A percentile compares a stretch with the other conserved stretches of the same genome.
These are phyloP conservation scores for Fraxinus baroniana DNA, from an alignment of 305 asterid genomes.

Conservation along the genomic window DNA sequence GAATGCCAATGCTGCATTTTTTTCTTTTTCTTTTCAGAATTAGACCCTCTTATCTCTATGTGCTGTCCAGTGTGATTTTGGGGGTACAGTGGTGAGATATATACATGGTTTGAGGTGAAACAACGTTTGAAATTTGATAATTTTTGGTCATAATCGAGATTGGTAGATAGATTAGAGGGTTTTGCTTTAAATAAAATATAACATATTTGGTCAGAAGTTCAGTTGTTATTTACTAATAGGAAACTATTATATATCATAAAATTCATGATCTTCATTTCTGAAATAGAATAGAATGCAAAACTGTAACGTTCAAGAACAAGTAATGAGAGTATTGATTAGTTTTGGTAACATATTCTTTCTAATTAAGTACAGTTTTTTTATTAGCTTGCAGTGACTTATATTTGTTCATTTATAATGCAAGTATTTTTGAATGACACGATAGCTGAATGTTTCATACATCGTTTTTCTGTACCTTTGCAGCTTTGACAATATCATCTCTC, in stretches of 20 bases:
- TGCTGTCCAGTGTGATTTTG: not conserved
- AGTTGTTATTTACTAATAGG: not conserved
- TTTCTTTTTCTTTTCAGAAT: not conserved
- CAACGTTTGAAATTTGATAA: not conserved
- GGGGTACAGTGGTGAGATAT: not conserved
- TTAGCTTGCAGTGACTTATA: not conserved
- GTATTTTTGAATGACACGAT: not conserved
- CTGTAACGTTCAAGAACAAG: not conserved
- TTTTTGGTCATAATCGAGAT: not conserved
- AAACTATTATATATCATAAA: not conserved
- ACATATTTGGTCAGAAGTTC: not conserved
- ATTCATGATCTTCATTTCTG: not conserved
- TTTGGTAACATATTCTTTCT: not conserved
- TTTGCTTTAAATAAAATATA: not conserved
- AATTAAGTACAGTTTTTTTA: not conserved
- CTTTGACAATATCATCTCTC: constrained; percentile 82
- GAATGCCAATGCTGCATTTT: not conserved
- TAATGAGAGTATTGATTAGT: not conserved
- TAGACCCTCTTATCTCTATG: not conserved
- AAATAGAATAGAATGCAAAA: not conserved
- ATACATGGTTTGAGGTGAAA: not conserved
- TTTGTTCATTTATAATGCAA: not conserved
- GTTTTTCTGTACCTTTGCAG: constrained; percentile 39
- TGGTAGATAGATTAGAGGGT: not conserved
- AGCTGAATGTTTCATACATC: not conserved